Evolutionary conservation across 805 yeast species (phyloP).

Genomic region (Starmerella floricola): DNA sequence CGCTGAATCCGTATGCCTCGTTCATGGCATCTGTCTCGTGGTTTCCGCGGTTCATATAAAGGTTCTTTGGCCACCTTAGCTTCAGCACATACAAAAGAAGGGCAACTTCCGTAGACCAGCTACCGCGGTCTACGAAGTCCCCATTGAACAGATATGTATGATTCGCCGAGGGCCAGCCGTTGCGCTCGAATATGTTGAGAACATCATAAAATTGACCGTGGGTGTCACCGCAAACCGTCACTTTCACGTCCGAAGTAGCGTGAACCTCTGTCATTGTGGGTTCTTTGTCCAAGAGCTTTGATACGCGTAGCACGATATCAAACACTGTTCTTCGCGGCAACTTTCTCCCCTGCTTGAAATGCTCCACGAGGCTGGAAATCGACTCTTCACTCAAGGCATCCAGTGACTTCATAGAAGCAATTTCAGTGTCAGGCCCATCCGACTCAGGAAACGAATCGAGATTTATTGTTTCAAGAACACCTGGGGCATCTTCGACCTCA

Average conservation of each 20-base stretch:
- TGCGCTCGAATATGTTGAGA: constrained; percentile 56
- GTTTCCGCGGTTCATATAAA: constrained; percentile 83
- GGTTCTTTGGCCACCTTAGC: constrained; percentile 53
- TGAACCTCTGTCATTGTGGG: constrained; percentile 64
- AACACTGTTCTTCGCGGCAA: constrained; percentile 74
- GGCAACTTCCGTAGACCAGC: constrained; percentile 97
- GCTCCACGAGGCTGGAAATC: constrained; percentile 49
- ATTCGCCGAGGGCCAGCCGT: constrained; percentile 53
- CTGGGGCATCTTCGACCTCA: constrained; percentile 50
- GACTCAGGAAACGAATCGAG: constrained; percentile 26
- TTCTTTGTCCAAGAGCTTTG: constrained; percentile 51
- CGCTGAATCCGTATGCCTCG: constrained; percentile 90
- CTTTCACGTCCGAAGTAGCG: constrained; percentile 30
- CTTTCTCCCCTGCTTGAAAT: constrained; percentile 61
- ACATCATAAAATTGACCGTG: constrained; percentile 95
- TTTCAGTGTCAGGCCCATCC: constrained; percentile 49
- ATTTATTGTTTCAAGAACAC: constrained; percentile 35
- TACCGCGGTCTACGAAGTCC: constrained; percentile 95
- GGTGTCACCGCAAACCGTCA: constrained; percentile 93
- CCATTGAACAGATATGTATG: constrained; percentile 88
- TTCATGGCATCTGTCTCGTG: constrained; percentile 97
- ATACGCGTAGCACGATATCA: constrained; percentile 64
- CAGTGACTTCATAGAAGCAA: constrained; percentile 7
- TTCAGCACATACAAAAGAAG: constrained; percentile 65
- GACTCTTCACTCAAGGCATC: constrained; percentile 43